Evolutionary conservation across 768 basidiomycete species (phyloP), one percentile per base, ranked within the genome.

Genomic region (Pluteus cervinus): DNA sequence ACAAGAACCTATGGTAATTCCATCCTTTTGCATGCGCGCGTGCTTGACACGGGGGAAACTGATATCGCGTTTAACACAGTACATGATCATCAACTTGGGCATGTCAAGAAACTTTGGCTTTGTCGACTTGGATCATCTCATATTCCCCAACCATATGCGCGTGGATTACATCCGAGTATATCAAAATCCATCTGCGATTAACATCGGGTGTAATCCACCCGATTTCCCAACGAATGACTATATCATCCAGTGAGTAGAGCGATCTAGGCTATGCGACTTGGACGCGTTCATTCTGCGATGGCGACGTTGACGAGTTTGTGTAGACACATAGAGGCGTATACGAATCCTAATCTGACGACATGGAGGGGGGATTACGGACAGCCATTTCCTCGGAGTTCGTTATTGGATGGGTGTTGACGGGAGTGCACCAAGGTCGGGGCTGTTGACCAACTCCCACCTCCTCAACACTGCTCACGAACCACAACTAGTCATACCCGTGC

Each of bases 81-180:
- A 88, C 53, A 56, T 93, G 47, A 76, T 92, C 48, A 61, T 73
- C 51, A 89, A 90, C 58, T 61, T 89, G 44, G 89, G 87, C 41
- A 76, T 92, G 62, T 89, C 86, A 7, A 61, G 65, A 42, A 83
- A 80, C 56, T 93, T 93, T 52, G 81, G 79, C 10, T 41, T 57
- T 2, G 72, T 89, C 40, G 79, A 92, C 57, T 73, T 84, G 41
- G 51, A 58, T 8, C 63, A 80, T 37, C 60, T 91, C 21, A 63
- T 62, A 10, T 87, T 85, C 58, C 87, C 90, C 16, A 58, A 55
- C 18, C 58, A 57, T 43, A 47, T 68, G 44, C 52, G 60, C 36
- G 52, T 71, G 29, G 68, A 69, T 42, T 68, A 65, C 39, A 55
- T 69, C 40, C 73, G 86, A 12, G 79, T 88, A 4, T 89, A 87